phyloP scores from a whole-genome alignment of 2,329 filamentous ascomycete genomes.

The Teratosphaeria destructans region DNA sequence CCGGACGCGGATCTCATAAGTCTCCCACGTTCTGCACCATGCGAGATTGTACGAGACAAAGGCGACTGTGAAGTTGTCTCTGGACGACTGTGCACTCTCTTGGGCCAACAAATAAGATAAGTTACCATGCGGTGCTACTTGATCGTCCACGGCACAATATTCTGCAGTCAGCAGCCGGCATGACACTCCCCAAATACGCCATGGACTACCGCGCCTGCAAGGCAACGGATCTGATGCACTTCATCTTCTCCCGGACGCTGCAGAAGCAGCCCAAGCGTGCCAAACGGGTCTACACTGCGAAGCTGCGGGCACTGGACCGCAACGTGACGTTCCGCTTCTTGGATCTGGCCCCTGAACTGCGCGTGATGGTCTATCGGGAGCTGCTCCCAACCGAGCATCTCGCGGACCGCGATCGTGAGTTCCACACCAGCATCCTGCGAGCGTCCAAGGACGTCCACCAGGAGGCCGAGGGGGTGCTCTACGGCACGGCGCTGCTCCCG shows the following conservation, averaged over 20 bases:
- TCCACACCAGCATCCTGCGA: neutral
- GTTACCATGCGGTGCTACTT: no score
- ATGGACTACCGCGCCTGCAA: neutral
- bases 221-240: neutral
- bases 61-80: no score
- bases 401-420: neutral
- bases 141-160: neutral
- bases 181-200: neutral
- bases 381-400: neutral
- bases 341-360: slow-evolving; percentile 6
- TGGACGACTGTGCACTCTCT: no score
- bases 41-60: neutral
- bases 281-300: neutral
- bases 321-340: slow-evolving; percentile 4
- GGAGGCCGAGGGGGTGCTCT: neutral
- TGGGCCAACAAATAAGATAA: no score
- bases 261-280: neutral
- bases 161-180: neutral
- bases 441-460: neutral
- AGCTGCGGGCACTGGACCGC: neutral
- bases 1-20: neutral
- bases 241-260: neutral
- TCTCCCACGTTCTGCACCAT: neutral
- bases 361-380: slow-evolving; percentile 7
- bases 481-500: neutral